Conservation (phyloP, 140 eudicot genomes). For the Flaveria floridana region DNA sequence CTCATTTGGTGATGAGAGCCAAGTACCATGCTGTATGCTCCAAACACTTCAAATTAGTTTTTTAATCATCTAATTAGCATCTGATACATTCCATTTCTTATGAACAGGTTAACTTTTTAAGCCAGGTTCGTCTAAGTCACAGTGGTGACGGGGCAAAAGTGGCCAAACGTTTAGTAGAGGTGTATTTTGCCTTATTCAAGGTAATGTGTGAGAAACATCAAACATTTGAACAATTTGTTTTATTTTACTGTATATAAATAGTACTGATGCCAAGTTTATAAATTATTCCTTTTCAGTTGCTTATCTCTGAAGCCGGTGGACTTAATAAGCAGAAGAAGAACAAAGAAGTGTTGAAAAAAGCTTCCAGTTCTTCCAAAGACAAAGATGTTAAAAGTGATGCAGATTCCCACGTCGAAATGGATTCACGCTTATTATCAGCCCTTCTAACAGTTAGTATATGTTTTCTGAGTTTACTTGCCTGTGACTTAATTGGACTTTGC, state of each 20-base stretch:
- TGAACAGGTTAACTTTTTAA: slow-evolving; percentile 76
- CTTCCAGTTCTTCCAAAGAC: slow-evolving; percentile 37
- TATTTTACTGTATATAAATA: neutral
- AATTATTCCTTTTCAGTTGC: slow-evolving; percentile 50
- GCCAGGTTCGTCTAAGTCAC: slow-evolving; percentile 73
- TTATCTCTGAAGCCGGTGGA: slow-evolving; percentile 63
- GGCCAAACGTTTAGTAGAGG: slow-evolving; percentile 86
- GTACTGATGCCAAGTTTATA: slow-evolving; percentile 2
- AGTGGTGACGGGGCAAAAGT: slow-evolving; percentile 82
- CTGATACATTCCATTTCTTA: slow-evolving; percentile 23
- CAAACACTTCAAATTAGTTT: neutral
- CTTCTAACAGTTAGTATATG: slow-evolving; percentile 62
- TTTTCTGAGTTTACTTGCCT: slow-evolving; percentile 10
- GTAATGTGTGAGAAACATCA: slow-evolving; percentile 36
- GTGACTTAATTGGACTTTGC: neutral
- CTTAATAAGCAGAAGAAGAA: slow-evolving; percentile 34
- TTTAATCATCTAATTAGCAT: slow-evolving; percentile 13
- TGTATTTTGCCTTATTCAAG: slow-evolving; percentile 92
- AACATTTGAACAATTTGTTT: neutral
- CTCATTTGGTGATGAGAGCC: slow-evolving; percentile 84
- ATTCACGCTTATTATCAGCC: slow-evolving; percentile 81
- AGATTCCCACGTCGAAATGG: slow-evolving; percentile 86
- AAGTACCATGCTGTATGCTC: slow-evolving; percentile 88
- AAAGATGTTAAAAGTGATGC: slow-evolving; percentile 41
- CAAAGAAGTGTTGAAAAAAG: slow-evolving; percentile 42